phyloP scores from a whole-genome alignment of 1,284 basidiomycete species.

The Filobasidium uniguttulatum region DNA sequence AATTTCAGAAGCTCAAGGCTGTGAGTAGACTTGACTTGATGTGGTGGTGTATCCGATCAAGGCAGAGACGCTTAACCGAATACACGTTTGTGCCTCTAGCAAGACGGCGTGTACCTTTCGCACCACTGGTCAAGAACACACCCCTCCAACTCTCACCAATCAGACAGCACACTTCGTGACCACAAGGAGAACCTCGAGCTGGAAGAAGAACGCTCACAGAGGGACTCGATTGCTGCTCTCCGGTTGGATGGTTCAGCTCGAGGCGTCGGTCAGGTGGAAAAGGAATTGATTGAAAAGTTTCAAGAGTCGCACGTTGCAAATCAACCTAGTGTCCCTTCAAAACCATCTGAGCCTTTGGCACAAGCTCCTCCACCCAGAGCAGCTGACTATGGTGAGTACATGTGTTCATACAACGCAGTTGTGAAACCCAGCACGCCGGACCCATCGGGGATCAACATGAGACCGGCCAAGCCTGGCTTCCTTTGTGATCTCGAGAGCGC shows the following conservation, averaged over 20 bases:
- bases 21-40: slow-evolving; percentile 1
- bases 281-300: slow-evolving; percentile 4
- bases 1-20: slow-evolving; percentile 30
- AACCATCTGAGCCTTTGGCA: background rate
- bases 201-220: slow-evolving; percentile 5
- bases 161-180: background rate
- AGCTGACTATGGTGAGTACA: no score
- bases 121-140: slow-evolving; percentile 20
- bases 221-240: slow-evolving; percentile 1
- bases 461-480: no score
- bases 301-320: slow-evolving; percentile 1
- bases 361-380: background rate
- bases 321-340: no score
- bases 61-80: no score
- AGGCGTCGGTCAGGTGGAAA: background rate
- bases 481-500: no score
- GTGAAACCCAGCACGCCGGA: no score
- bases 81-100: background rate
- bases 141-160: slow-evolving; percentile 4
- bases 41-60: no score
- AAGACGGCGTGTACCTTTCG: slow-evolving; percentile 35
- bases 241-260: slow-evolving; percentile 1
- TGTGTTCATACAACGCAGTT: no score
- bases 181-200: slow-evolving; percentile 5
- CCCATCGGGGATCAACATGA: no score